These are phyloP conservation scores for Tremellales sp. DNA, from an alignment of 1,284 basidiomycete genomes.

Conservation along the genomic window DNA sequence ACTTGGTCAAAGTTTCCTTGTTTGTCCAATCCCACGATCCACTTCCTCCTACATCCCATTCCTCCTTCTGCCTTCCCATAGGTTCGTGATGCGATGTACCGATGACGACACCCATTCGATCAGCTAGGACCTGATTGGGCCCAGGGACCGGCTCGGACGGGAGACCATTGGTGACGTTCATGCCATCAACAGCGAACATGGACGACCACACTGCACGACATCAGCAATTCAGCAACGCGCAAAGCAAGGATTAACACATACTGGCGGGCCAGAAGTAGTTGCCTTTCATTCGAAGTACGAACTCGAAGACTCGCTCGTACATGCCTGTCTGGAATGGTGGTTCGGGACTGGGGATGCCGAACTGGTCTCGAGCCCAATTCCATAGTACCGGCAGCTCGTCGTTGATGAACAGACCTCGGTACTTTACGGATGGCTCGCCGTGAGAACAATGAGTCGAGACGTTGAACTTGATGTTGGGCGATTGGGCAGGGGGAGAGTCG, in stretches of 20 bases:
- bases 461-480: constrained; percentile 54
- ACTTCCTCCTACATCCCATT: constrained; percentile 17
- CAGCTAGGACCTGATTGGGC: constrained; percentile 61
- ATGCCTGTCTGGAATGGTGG: constrained; percentile 50
- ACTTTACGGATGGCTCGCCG: constrained; percentile 65
- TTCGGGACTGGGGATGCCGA: constrained; percentile 17
- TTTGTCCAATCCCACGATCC: constrained; percentile 28
- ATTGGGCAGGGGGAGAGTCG: constrained; percentile 59
- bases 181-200: constrained; percentile 64
- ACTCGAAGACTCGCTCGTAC: constrained; percentile 59
- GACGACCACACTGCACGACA: constrained; percentile 45
- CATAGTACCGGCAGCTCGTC: constrained; percentile 63
- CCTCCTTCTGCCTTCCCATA: constrained; percentile 41
- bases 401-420: constrained; percentile 61
- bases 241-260: constrained; percentile 5
- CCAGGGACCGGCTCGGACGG: constrained; percentile 20
- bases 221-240: background rate
- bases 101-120: constrained; percentile 67
- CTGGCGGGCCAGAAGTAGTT: constrained; percentile 61
- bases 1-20: constrained; percentile 19
- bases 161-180: constrained; percentile 21
- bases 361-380: constrained; percentile 53
- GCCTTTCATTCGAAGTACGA: constrained; percentile 63
- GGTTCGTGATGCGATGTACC: constrained; percentile 51
- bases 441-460: constrained; percentile 57